These are phyloP conservation scores for Aspergillus panamensis DNA, from an alignment of 495 filamentous ascomycete genomes.

Conservation along the genomic window DNA sequence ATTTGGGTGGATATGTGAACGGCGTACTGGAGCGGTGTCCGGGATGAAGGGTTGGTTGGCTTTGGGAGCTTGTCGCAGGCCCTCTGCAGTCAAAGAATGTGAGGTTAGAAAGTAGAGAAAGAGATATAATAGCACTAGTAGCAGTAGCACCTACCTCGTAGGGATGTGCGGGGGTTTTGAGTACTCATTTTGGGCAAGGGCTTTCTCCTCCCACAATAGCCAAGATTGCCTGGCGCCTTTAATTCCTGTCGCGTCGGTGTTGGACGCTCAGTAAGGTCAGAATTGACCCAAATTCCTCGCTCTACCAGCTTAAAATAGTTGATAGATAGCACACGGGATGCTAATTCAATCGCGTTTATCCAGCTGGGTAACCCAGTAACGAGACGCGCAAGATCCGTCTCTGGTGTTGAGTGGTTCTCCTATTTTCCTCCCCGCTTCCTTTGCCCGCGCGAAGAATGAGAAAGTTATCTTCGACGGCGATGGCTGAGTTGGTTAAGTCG, in stretches of 20 bases:
- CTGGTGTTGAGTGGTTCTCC: not conserved
- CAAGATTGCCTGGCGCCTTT: not conserved
- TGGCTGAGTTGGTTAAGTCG: conserved; percentile 1
- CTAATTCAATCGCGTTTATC: not conserved
- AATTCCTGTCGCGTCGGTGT: conserved; percentile 7
- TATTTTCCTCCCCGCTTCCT: not conserved
- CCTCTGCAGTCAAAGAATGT: conserved; percentile 35
- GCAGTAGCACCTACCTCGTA: conserved; percentile 23
- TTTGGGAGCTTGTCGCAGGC: conserved; percentile 46
- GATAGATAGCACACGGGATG: not conserved
- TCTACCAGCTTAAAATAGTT: not conserved
- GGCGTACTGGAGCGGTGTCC: conserved; percentile 41
- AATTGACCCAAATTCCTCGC: not conserved
- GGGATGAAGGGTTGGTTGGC: conserved; percentile 48
- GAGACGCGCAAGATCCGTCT: conserved; percentile 2
- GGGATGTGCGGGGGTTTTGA: conserved; percentile 28
- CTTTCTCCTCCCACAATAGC: not conserved
- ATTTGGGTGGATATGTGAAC: conserved; percentile 35
- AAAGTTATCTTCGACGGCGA: not conserved
- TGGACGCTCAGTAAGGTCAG: not conserved
- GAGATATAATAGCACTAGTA: not conserved
- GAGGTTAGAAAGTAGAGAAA: not conserved
- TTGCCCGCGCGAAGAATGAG: not conserved
- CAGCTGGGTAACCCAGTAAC: conserved; percentile 1
- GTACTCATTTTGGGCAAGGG: conserved; percentile 22